Evolutionary conservation across 805 yeast species (phyloP), one percentile per base, ranked within the genome.

Genomic region (Yamadazyma ubonensis): DNA sequence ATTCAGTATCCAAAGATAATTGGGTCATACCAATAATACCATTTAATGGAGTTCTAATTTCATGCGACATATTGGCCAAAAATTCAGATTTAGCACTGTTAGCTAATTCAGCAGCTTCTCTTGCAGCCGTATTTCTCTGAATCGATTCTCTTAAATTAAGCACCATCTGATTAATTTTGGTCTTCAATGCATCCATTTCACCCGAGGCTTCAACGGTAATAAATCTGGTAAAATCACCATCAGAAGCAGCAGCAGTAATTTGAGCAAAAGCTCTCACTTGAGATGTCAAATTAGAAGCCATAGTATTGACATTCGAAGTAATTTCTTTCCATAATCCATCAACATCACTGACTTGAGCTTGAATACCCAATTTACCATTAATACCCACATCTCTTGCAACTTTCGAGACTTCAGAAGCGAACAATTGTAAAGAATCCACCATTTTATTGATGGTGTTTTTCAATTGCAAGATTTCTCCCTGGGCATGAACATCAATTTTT

Each of bases 21-120:
- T 87, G 96, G 3, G 96, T 87, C 91, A 87, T 87, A 56, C 95
- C 95, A 52, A 87, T 83, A 34, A 87, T 87, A 68, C 96, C 96
- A 61, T 87, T 87, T 79, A 87, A 83, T 15, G 96, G 96, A 2
- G 96, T 87, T 59, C 96, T 73, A 54, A 87, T 83, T 60, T 87
- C 96, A 50, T 69, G 74, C 11, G 65, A 59, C 65, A 59, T 87
- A 55, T 87, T 87, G 33, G 95, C 95, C 64, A 87, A 73, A 58
- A 87, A 87, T 61, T 87, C 96, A 7, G 95, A 86, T 61, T 87
- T 87, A 3, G 96, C 88, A 50, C 86, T 75, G 60, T 87, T 87
- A 4, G 96, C 96, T 51, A 86, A 70, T 57, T 87, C 96, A 27
- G 96, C 96, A 26, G 96, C 96, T 63, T 87, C 96, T 64, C 96